These are phyloP conservation scores for Phytomonas sp. DNA, from an alignment of 208 protist species.

Conservation along the genomic window DNA sequence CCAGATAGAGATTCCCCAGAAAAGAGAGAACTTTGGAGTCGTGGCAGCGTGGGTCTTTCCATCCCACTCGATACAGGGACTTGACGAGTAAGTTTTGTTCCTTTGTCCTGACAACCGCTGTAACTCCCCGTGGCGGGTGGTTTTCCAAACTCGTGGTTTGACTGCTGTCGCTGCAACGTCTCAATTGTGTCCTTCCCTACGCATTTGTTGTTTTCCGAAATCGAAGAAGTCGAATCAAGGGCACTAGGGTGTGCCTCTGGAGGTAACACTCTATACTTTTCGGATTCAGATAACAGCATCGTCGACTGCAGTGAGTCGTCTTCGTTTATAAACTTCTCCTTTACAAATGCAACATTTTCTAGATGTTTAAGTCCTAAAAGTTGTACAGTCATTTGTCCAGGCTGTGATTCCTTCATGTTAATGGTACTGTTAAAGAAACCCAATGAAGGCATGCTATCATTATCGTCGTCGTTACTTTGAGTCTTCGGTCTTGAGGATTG, in stretches of 20 bases:
- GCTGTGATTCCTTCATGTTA: background rate
- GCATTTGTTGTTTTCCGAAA: background rate
- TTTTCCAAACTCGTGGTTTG: background rate
- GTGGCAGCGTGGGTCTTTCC: background rate
- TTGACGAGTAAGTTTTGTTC: background rate
- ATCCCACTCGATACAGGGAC: background rate
- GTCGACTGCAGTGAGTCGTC: background rate
- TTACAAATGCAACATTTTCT: constrained; percentile 5
- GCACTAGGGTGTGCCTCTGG: background rate
- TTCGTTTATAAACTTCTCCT: background rate
- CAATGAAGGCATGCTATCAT: constrained; percentile 5
- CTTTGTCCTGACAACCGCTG: background rate
- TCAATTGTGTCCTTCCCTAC: background rate
- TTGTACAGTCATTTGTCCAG: constrained; percentile 6
- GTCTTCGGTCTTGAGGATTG: background rate
- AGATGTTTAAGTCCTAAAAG: background rate
- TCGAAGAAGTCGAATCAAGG: background rate
- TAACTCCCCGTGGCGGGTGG: background rate
- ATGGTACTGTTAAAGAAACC: constrained; percentile 2
- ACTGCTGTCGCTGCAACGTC: background rate
- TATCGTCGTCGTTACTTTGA: background rate
- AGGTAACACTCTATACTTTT: background rate
- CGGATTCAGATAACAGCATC: background rate
- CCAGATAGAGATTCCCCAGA: background rate
- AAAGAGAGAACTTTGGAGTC: background rate